Percentiles rank a stretch among this genome's conserved stretches.
phyloP scores from a whole-genome alignment of 1,284 basidiomycete species.

The Leccinum subrobustum region DNA sequence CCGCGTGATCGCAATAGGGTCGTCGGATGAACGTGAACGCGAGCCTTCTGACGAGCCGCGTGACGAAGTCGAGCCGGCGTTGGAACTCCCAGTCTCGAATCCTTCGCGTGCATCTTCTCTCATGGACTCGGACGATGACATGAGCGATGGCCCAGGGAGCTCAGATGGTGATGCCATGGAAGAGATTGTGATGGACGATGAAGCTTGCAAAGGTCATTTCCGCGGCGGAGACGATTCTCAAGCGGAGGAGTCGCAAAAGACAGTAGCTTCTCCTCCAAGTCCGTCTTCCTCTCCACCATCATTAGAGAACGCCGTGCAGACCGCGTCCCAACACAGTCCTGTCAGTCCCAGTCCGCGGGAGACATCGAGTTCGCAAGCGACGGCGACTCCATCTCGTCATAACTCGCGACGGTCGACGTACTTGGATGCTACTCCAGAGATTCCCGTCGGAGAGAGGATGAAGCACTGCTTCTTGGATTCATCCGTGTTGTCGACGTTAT shows the following conservation, averaged over 20 bases:
- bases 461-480: slow-evolving; percentile 76
- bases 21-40: slow-evolving; percentile 52
- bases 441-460: slow-evolving; percentile 70
- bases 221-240: slow-evolving; percentile 19
- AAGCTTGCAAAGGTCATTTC: slow-evolving; percentile 38
- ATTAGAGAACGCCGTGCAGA: slow-evolving; percentile 31
- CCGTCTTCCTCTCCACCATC: slow-evolving; percentile 26
- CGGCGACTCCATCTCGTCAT: slow-evolving; percentile 49
- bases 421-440: slow-evolving; percentile 28
- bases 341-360: slow-evolving; percentile 34
- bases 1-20: slow-evolving; percentile 66
- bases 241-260: slow-evolving; percentile 26
- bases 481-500: slow-evolving; percentile 68
- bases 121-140: slow-evolving; percentile 74
- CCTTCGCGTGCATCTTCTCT: slow-evolving; percentile 54
- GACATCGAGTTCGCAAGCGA: slow-evolving; percentile 33
- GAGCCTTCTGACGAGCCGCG: slow-evolving; percentile 55
- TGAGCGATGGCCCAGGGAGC: slow-evolving; percentile 69
- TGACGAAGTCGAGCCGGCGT: slow-evolving; percentile 64
- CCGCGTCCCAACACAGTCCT: slow-evolving; percentile 22
- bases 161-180: slow-evolving; percentile 77
- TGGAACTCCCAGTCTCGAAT: slow-evolving; percentile 71
- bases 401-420: slow-evolving; percentile 48
- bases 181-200: slow-evolving; percentile 72
- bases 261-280: slow-evolving; percentile 30